These are phyloP conservation scores for Rhododendron griersonianum DNA, from an alignment of 148 eudicot species.

Conservation along the genomic window DNA sequence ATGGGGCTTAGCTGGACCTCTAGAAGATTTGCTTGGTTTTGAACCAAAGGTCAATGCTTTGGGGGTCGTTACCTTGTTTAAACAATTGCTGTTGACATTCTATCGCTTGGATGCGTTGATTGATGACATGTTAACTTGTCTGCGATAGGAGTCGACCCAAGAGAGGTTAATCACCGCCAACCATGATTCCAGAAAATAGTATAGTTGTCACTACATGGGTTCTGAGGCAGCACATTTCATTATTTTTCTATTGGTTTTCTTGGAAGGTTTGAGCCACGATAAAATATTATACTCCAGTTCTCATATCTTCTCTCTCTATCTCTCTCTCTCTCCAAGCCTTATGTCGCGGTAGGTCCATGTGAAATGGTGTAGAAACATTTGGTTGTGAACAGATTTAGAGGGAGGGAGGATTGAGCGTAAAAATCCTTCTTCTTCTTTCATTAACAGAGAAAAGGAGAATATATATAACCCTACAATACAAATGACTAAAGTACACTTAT, in stretches of 20 bases:
- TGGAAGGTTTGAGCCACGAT: neutral
- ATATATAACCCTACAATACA: too few relatives aligned
- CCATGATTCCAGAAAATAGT: neutral
- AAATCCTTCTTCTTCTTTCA: too few relatives aligned
- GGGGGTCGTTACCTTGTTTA: conserved; percentile 6
- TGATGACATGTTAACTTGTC: neutral
- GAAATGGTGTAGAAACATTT: neutral
- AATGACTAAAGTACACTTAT: too few relatives aligned
- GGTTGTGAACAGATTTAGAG: too few relatives aligned
- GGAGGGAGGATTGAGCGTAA: too few relatives aligned
- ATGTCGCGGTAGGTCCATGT: neutral
- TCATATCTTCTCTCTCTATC: neutral
- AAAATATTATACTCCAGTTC: neutral
- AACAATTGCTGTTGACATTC: neutral
- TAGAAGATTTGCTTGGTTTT: neutral
- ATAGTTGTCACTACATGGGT: neutral
- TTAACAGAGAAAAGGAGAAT: too few relatives aligned
- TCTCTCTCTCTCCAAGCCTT: neutral
- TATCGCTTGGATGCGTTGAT: too few relatives aligned
- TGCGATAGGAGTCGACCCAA: neutral
- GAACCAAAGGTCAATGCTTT: conserved; percentile 16
- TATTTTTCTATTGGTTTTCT: too few relatives aligned
- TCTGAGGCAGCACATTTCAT: neutral
- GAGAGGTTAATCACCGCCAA: neutral
- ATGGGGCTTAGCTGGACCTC: neutral